Evolutionary conservation across 371 early-diverging fungal species (phyloP).

Genomic region (Apophysomyces elegans): DNA sequence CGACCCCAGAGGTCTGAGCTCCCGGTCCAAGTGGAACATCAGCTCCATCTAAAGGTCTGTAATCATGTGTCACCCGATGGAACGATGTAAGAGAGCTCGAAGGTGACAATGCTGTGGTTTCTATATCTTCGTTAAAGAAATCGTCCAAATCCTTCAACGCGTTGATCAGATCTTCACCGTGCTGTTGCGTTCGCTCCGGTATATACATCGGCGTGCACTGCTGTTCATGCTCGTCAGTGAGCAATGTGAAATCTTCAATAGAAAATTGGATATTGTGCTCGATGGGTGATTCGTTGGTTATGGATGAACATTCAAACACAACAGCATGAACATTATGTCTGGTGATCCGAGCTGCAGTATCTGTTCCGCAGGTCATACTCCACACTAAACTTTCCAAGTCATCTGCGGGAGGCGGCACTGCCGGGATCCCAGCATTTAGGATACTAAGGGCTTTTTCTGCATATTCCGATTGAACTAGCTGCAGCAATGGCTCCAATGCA

Average conservation of each 20-base stretch:
- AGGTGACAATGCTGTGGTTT: slow-evolving; percentile 29
- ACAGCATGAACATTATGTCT: slow-evolving; percentile 59
- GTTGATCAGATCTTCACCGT: slow-evolving; percentile 57
- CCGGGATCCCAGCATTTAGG: slow-evolving; percentile 67
- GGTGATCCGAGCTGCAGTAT: slow-evolving; percentile 36
- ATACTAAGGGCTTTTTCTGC: slow-evolving; percentile 72
- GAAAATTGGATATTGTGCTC: slow-evolving; percentile 55
- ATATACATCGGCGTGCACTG: not conserved
- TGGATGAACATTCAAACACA: slow-evolving; percentile 53
- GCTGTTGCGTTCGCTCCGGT: slow-evolving; percentile 6
- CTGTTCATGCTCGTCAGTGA: slow-evolving; percentile 37
- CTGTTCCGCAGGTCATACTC: slow-evolving; percentile 9
- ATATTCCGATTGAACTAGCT: slow-evolving; percentile 66
- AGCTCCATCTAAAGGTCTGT: slow-evolving; percentile 4
- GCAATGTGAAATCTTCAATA: slow-evolving; percentile 50
- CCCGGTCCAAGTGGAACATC: slow-evolving; percentile 2
- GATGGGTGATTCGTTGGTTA: slow-evolving; percentile 43
- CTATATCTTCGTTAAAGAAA: slow-evolving; percentile 61
- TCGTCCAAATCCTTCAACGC: slow-evolving; percentile 64
- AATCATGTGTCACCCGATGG: slow-evolving; percentile 13
- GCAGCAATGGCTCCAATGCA: slow-evolving; percentile 53
- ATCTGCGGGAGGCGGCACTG: slow-evolving; percentile 22
- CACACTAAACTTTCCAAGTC: slow-evolving; percentile 3
- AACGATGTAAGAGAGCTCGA: slow-evolving; percentile 17
- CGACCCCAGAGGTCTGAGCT: slow-evolving; percentile 7